phyloP scores from a whole-genome alignment of 345 rosid genomes.

The Bretschneidera sinensis region DNA sequence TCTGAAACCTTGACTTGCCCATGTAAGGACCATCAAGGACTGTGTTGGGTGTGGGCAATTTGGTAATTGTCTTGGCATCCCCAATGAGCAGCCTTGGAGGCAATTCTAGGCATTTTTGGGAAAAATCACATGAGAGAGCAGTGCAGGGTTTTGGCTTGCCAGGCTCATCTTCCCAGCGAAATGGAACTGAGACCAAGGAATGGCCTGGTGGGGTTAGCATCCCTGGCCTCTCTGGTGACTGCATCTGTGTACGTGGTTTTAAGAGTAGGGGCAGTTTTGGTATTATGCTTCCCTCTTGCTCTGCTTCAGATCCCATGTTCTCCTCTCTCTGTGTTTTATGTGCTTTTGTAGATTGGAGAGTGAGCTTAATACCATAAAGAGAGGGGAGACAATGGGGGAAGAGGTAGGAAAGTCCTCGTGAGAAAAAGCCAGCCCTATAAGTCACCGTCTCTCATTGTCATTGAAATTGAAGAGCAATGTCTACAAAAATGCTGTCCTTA shows the following conservation, averaged over 20 bases:
- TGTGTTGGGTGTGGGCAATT: conserved; percentile 41
- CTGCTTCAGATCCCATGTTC: conserved; percentile 4
- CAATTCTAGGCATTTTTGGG: conserved; percentile 46
- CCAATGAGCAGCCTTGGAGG: conserved; percentile 52
- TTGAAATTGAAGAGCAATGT: neutral
- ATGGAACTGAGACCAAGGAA: conserved; percentile 67
- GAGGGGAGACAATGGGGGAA: conserved; percentile 13
- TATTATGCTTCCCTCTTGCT: conserved; percentile 10
- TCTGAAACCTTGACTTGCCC: conserved; percentile 27
- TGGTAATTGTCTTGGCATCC: conserved; percentile 36
- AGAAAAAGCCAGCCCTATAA: neutral
- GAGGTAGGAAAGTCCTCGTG: neutral
- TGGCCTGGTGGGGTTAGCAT: conserved; percentile 57
- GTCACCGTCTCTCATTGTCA: neutral
- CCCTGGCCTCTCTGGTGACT: conserved; percentile 54
- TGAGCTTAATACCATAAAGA: conserved; percentile 7
- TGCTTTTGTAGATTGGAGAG: too few species aligned
- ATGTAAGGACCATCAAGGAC: conserved; percentile 39
- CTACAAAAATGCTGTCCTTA: too few species aligned
- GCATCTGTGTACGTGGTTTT: conserved; percentile 30
- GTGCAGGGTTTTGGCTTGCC: conserved; percentile 70
- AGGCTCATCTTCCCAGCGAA: conserved; percentile 87
- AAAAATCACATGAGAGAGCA: conserved; percentile 21
- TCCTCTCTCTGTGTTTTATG: too few species aligned
- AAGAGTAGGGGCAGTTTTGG: conserved; percentile 37